Evolutionary conservation across 225 moss, liverwort and hornwort species (phyloP), one percentile per base, ranked within the genome.

Genomic region (Pseudisothecium myosuroides): DNA sequence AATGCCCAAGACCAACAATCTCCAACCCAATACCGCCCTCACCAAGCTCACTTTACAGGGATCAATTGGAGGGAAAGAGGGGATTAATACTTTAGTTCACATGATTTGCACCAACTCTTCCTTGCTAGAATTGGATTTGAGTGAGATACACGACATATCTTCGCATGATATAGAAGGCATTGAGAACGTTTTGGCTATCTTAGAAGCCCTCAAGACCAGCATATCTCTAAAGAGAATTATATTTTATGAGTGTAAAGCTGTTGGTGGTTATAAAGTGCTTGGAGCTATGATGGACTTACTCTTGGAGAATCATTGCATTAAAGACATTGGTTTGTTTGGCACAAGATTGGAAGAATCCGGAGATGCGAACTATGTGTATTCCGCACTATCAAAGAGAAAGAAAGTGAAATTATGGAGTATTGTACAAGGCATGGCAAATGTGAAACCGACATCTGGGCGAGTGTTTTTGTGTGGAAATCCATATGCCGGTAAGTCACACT

Each of bases 211-310:
- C 4, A 90, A 87, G 76, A 21, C 15, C 20, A 87, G 83, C 29
- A 49, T 32, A 20, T 67, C 59, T 0, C 14, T 90, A 24, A 81
- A 34, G 49, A 50, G 0, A 67, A 14, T 90, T 8, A 0, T n/a
- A 1, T 8, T 41, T 90, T 4, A 0, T 0, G 0, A 0, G 0
- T 83, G 87, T 78, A 0, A 2, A 3, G 36, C 2, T 1, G 34
- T 87, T 2, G 36, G 27, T 69, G 83, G 83, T 3, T 77, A 77
- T 10, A 28, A 87, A 65, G 87, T 90, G 26, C 52, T 90, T 60
- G 77, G 90, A 4, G n/a, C 78, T 3, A 87, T 90, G 52, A 90
- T 90, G 90, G 90, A 90, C 50, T 16, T 87, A 54, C 18, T 87
- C 7, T 61, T 90, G 4, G 61, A 83, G 23, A 90, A 87, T 12